Evolutionary conservation across 768 basidiomycete species (phyloP).

Genomic region (Daedaleopsis sinensis): DNA sequence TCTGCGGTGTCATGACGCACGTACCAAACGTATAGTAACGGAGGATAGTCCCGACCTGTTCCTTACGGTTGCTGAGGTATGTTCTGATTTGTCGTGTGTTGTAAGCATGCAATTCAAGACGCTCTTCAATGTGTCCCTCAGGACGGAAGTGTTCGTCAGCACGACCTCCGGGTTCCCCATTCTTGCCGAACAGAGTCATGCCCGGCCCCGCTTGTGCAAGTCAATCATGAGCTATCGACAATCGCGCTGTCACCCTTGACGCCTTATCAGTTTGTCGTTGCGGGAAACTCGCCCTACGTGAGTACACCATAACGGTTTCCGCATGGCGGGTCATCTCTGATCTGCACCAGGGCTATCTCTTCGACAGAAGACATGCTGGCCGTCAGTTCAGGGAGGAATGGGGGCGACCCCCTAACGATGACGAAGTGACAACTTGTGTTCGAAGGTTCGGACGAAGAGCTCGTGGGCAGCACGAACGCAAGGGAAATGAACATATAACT

Average conservation of each 20-base stretch:
- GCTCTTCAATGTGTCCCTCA: slow-evolving; percentile 34
- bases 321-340: slow-evolving; percentile 6
- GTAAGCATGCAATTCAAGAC: neutral
- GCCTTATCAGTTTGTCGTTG: slow-evolving; percentile 85
- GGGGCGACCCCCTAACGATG: slow-evolving; percentile 57
- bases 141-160: slow-evolving; percentile 89
- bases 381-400: slow-evolving; percentile 66
- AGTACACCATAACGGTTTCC: slow-evolving; percentile 29
- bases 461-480: slow-evolving; percentile 37
- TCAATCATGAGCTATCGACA: slow-evolving; percentile 69
- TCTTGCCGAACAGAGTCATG: slow-evolving; percentile 61
- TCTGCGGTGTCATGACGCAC: slow-evolving; percentile 68
- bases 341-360: slow-evolving; percentile 68
- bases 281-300: slow-evolving; percentile 78
- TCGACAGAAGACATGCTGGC: slow-evolving; percentile 76
- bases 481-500: slow-evolving; percentile 65
- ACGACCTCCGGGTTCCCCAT: slow-evolving; percentile 77
- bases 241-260: slow-evolving; percentile 76
- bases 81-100: slow-evolving; percentile 21
- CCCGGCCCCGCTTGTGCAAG: slow-evolving; percentile 69
- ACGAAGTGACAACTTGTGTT: slow-evolving; percentile 74
- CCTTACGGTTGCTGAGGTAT: slow-evolving; percentile 77
- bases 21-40: slow-evolving; percentile 80
- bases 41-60: slow-evolving; percentile 80
- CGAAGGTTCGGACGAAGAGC: slow-evolving; percentile 68